These are phyloP conservation scores for Acrocalymma vagum DNA, from an alignment of 2,329 filamentous ascomycete genomes.

Conservation along the genomic window DNA sequence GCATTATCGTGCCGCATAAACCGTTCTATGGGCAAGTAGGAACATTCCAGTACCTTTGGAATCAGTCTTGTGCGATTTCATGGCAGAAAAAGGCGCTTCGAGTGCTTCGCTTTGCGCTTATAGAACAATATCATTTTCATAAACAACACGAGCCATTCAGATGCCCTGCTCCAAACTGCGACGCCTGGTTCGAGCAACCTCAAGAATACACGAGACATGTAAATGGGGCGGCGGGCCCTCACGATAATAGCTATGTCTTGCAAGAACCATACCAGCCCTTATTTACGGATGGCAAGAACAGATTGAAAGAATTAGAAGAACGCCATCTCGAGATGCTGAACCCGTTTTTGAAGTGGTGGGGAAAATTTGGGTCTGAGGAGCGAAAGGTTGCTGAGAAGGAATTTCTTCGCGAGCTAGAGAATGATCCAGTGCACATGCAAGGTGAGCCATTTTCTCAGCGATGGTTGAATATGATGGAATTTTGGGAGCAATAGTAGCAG, in stretches of 20 bases:
- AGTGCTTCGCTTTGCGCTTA: too few species aligned
- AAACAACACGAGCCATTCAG: too few species aligned
- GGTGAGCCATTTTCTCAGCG: slow-evolving; percentile 1
- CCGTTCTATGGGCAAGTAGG: slow-evolving; percentile 7
- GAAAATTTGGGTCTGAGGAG: slow-evolving; percentile 3
- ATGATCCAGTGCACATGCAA: slow-evolving; percentile 7
- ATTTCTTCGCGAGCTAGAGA: slow-evolving; percentile 6
- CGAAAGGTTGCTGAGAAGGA: slow-evolving; percentile 6
- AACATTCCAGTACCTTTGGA: not conserved
- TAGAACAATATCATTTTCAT: too few species aligned
- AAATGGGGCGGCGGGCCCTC: too few species aligned
- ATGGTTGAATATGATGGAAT: too few species aligned
- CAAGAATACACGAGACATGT: too few species aligned
- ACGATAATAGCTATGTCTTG: too few species aligned
- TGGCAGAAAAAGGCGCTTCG: too few species aligned
- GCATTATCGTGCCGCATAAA: slow-evolving; percentile 9
- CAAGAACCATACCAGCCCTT: too few species aligned
- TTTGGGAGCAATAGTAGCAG: too few species aligned
- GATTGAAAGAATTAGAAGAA: slow-evolving; percentile 6
- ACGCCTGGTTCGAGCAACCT: too few species aligned
- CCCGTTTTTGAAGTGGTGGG: slow-evolving; percentile 9
- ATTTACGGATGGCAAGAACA: slow-evolving; percentile 14
- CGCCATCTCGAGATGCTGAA: slow-evolving; percentile 12
- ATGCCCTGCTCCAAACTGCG: too few species aligned
- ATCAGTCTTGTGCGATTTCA: not conserved